Evolutionary conservation across 768 basidiomycete genomes (phyloP), one percentile per base, ranked within the genome.

Genomic region (Hemileccinum rubropunctum): DNA sequence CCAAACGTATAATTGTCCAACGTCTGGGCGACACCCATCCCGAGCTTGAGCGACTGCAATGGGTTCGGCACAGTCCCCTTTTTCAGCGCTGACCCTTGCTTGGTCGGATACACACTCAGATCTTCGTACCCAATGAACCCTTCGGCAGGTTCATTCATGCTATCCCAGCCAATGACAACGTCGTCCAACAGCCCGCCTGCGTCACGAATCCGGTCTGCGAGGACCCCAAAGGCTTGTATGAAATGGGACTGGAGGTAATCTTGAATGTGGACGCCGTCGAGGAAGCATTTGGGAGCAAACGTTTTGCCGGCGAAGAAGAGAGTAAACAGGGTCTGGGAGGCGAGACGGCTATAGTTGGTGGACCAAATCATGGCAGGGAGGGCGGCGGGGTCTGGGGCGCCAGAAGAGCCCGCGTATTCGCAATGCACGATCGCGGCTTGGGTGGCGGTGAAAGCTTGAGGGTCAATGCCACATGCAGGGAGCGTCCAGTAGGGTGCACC

Each of bases 331-430:
- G 93, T 95, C 64, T 93, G 89, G 17, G 84, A 83, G 44, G 87
- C 81, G 26, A 98, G 83, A 15, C 88, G 90, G 36, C 88, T 83
- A 63, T 98, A 98, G 64, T 98, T 98, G 21, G 95, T 98, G 7
- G 85, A 83, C 97, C 97, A 99, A 53, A 93, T 81, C 97, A 99
- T 99, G 42, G 88, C 83, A 6, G 97, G 95, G 53, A 93, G 77
- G 0, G 79, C 65, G 3, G 81, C 76, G 0, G 95, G 94, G 56
- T 87, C 76, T 5, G 91, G 78, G 0, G 68, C 61, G 39, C 77
- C 75, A 0, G 84, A 69, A 1, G 50, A 1, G 1, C 74, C 61
- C 0, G 91, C 86, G 68, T 91, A 98, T 71, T 98, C 95, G 68
- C 80, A 85, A 65, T 98, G 94, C 8, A 99, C 59, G 45, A 95